Evolutionary conservation across 2,329 filamentous ascomycete species (phyloP).

Genomic region (Penicillium psychrosexuale): DNA sequence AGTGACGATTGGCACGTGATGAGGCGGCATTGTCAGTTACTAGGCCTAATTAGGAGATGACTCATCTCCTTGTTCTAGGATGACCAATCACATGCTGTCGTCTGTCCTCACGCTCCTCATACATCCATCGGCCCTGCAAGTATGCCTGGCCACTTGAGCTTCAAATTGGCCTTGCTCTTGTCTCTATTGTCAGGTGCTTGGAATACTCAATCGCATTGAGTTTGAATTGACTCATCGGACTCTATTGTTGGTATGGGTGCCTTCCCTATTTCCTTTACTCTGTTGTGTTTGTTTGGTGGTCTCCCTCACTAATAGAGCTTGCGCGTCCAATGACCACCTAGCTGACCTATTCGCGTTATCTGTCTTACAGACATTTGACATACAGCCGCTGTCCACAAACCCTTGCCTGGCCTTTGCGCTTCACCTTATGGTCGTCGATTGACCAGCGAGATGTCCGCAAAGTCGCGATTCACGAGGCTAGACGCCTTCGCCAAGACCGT

Average conservation of each 20-base stretch:
- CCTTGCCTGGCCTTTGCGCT: constrained; percentile 1
- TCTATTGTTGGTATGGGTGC: background rate
- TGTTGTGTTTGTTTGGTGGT: background rate
- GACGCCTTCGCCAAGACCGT: constrained; percentile 99
- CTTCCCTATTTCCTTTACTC: background rate
- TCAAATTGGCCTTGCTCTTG: constrained; percentile 1
- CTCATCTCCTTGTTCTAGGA: constrained; percentile 1
- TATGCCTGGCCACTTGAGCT: constrained; percentile 3
- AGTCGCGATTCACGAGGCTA: constrained; percentile 91
- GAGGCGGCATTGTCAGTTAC: background rate
- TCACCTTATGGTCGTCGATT: constrained; percentile 30
- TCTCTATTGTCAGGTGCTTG: constrained; percentile 1
- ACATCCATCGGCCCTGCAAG: constrained; percentile 19
- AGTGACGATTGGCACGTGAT: constrained; percentile 32
- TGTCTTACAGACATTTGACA: constrained; percentile 8
- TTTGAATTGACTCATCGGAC: constrained; percentile 12
- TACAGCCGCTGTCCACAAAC: constrained; percentile 2
- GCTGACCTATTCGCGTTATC: constrained; percentile 17
- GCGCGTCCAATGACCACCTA: constrained; percentile 13
- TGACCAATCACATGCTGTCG: constrained; percentile 31
- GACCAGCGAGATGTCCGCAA: constrained; percentile 66
- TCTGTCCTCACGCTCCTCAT: constrained; percentile 32
- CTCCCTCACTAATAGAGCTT: constrained; percentile 1
- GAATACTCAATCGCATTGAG: constrained; percentile 1
- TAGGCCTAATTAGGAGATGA: constrained; percentile 6